Conservation (phyloP, 1,284 basidiomycete genomes). For the Ustilago esculenta region DNA sequence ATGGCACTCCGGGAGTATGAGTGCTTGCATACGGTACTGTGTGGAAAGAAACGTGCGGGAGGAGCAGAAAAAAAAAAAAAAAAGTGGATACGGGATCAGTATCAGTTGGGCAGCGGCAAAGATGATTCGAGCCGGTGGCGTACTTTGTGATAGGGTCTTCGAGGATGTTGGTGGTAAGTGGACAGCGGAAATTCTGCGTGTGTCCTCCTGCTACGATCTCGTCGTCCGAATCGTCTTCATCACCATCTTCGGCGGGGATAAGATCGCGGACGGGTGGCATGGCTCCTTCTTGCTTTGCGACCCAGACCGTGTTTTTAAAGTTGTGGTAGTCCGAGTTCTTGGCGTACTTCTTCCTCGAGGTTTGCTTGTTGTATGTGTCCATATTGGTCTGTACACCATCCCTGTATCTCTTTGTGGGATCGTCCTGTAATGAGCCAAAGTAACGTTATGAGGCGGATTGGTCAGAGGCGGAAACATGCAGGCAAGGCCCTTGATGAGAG, state of each 20-base stretch:
- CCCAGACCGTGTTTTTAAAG: constrained; percentile 53
- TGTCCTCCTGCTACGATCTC: constrained; percentile 52
- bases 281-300: constrained; percentile 43
- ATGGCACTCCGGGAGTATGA: constrained; percentile 38
- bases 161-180: constrained; percentile 50
- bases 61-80: neutral
- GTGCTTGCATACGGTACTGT: constrained; percentile 33
- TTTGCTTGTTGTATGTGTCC: constrained; percentile 41
- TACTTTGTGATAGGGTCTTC: constrained; percentile 54
- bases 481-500: neutral
- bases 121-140: too few relatives aligned
- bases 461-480: too few relatives aligned
- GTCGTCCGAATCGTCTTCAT: constrained; percentile 47
- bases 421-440: neutral
- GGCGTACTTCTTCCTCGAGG: constrained; percentile 50
- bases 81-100: too few relatives aligned
- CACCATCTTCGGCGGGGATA: constrained; percentile 38
- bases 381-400: constrained; percentile 11
- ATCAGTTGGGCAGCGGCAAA: too few relatives aligned
- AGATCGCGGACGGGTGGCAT: constrained; percentile 58
- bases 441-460: neutral
- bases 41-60: neutral
- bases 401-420: constrained; percentile 32
- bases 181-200: constrained; percentile 55
- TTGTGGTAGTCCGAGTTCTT: constrained; percentile 46